phyloP scores from a whole-genome alignment of 768 basidiomycete species.

The Asterophora parasitica region DNA sequence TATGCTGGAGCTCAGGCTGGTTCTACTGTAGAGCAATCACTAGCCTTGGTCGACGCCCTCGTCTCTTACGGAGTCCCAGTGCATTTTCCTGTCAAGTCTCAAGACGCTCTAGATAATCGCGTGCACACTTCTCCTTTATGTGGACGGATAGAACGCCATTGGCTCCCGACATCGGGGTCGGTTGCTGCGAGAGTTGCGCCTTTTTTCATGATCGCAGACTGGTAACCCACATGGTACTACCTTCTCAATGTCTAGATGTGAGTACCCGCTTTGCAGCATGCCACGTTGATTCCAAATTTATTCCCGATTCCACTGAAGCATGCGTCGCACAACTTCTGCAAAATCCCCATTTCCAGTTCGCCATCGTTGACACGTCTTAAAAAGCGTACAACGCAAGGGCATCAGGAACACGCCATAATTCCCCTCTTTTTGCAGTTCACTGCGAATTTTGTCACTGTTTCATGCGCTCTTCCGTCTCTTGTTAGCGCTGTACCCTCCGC shows the following conservation, averaged over 20 bases:
- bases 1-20: too few relatives aligned
- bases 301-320: neutral
- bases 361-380: neutral
- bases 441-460: neutral
- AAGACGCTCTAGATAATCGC: too few relatives aligned
- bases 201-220: too few relatives aligned
- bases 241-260: conserved; percentile 2
- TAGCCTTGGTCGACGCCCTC: too few relatives aligned
- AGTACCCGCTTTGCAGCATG: conserved; percentile 1
- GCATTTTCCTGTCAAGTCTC: too few relatives aligned
- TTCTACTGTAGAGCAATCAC: too few relatives aligned
- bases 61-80: too few relatives aligned
- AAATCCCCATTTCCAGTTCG: neutral
- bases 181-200: neutral
- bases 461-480: conserved; percentile 9
- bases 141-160: too few relatives aligned
- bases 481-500: conserved; percentile 21
- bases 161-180: too few relatives aligned
- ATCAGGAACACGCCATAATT: conserved; percentile 2
- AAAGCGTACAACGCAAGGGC: neutral
- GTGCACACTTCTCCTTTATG: too few relatives aligned
- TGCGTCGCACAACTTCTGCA: neutral
- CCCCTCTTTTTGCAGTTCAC: neutral
- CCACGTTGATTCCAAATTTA: neutral
- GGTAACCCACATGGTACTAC: neutral